Conservation (phyloP, 345 rosid genomes). For the Aquilaria sinensis region DNA sequence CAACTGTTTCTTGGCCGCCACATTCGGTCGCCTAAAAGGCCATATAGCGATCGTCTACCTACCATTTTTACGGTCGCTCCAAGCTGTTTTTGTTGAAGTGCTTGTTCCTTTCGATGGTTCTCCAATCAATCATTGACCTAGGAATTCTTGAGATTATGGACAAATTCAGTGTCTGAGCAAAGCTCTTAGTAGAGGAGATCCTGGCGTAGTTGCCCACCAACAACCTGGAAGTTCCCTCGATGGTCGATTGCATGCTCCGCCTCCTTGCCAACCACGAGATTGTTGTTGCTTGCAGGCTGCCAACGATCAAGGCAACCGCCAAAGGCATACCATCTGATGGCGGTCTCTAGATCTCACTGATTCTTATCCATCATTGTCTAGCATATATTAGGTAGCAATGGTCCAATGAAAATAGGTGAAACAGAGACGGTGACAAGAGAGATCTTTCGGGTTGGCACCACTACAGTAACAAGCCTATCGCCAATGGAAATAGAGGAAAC, state of each 20-base stretch:
- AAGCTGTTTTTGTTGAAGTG: too few relatives aligned
- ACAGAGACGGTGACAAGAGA: too few relatives aligned
- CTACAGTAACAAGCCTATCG: too few relatives aligned
- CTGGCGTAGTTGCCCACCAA: constrained; percentile 21
- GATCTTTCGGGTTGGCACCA: too few relatives aligned
- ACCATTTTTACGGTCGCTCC: too few relatives aligned
- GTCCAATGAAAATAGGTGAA: too few relatives aligned
- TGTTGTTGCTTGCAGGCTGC: constrained; percentile 2
- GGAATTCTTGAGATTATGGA: constrained; percentile 33
- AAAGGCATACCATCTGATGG: constrained; percentile 18
- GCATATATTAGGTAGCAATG: too few relatives aligned
- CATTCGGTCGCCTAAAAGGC: too few relatives aligned
- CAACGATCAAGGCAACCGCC: not conserved
- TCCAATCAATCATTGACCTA: constrained; percentile 27
- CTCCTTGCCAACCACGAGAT: constrained; percentile 43
- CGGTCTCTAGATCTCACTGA: constrained; percentile 14
- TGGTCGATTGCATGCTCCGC: constrained; percentile 44
- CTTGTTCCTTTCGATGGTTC: constrained; percentile 21
- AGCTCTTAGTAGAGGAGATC: constrained; percentile 43
- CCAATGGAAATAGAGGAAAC: too few relatives aligned
- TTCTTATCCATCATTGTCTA: too few relatives aligned
- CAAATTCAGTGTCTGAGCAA: constrained; percentile 21
- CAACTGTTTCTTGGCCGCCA: too few relatives aligned
- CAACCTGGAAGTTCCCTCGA: constrained; percentile 30
- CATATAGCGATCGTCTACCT: too few relatives aligned